Evolutionary conservation across 371 early-diverging fungal genomes (phyloP), one percentile per base, ranked within the genome.

Genomic region (Circinella minor): DNA sequence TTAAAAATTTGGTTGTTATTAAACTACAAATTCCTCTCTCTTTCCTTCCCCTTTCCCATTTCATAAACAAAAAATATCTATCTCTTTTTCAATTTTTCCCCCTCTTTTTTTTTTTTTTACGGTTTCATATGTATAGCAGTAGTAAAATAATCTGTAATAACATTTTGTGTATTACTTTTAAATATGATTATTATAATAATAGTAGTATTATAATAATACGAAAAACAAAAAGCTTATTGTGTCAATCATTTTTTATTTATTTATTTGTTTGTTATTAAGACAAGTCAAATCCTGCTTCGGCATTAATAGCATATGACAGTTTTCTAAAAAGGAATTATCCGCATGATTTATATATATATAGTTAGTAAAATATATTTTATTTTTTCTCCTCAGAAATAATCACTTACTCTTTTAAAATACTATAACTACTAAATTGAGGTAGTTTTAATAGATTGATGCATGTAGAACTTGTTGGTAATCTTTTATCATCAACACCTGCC

Each of bases 381-480:
- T 46, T 3, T 34, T 36, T 47, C 36, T n/a, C 17, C 13, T 51
- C 7, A 63, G 14, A 37, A 47, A 61, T 27, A 27, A 14, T 8
- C 20, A 74, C 81, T 74, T 87, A 87, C 85, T 84, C 77, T 75
- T 79, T 83, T 71, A 94, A 74, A 11, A 81, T 77, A 10, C 80
- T 76, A 62, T 85, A 77, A 18, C 74, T 84, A 46, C 84, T 84
- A 74, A 93, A 98, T 14, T 86, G 81, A 0, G 99, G 99, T 34
- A 98, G 79, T 77, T 97, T 97, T 46, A 98, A 80, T 60, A 97
- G 80, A 77, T 98, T 98, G 69, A 98, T 93, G 75, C 99, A 98
- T 0, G 99, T 98, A 34, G 92, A 91, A 46, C 93, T 90, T n/a
- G 93, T 92, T 4, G 95, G 95, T 68, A 94, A 73, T 39, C 93